These are phyloP conservation scores for Sporobolomyces phaffii DNA, from an alignment of 768 basidiomycete species.

Conservation along the genomic window DNA sequence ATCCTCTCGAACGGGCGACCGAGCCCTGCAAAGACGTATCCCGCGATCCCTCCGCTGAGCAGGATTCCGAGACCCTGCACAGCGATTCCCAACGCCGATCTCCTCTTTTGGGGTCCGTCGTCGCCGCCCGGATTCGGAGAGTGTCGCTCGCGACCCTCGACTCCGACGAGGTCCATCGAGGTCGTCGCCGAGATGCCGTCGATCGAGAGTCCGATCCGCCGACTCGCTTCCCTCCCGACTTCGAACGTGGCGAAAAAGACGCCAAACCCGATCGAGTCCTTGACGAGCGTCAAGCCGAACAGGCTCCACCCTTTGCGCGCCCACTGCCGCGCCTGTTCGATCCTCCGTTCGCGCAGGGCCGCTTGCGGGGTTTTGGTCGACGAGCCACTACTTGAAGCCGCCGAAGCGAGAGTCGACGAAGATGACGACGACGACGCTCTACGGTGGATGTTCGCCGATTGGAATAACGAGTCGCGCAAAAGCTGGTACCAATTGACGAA, in stretches of 20 bases:
- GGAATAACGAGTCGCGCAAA: conserved; percentile 29
- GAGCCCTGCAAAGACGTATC: conserved; percentile 24
- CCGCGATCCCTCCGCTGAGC: conserved; percentile 22
- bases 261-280: conserved; percentile 40
- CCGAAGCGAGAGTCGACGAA: not conserved
- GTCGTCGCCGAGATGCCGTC: conserved; percentile 9
- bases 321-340: conserved; percentile 21
- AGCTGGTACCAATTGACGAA: conserved; percentile 28
- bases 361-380: not conserved
- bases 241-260: conserved; percentile 41
- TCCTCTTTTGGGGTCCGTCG: not conserved
- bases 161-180: not conserved
- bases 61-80: conserved; percentile 21
- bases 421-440: not conserved
- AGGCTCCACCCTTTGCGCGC: conserved; percentile 36
- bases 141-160: not conserved
- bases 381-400: not conserved
- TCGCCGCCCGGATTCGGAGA: no score
- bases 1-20: conserved; percentile 30
- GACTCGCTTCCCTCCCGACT: conserved; percentile 21
- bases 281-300: conserved; percentile 28
- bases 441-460: not conserved
- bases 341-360: not conserved
- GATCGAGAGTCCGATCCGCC: conserved; percentile 17
- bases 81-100: conserved; percentile 1